These are phyloP conservation scores for Xylariaceae sp. DNA, from an alignment of 2,329 filamentous ascomycete genomes.

Conservation along the genomic window DNA sequence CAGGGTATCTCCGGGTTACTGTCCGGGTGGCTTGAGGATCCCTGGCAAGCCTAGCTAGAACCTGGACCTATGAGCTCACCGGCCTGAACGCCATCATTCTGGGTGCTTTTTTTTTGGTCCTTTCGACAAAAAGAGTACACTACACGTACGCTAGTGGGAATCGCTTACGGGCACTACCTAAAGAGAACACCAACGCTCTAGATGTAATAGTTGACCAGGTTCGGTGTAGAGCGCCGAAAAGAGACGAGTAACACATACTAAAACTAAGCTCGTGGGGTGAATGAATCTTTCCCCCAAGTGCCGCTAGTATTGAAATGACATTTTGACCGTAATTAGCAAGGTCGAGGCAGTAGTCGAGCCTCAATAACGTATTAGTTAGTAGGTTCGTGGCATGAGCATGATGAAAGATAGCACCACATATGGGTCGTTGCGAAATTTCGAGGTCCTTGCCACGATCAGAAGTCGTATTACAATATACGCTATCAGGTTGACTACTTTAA, in stretches of 20 bases:
- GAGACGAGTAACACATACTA: no score
- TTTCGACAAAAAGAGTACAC: not conserved
- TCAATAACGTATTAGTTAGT: no score
- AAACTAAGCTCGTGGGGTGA: slow-evolving; percentile 15
- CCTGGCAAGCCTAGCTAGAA: slow-evolving; percentile 15
- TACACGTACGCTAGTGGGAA: slow-evolving; percentile 9
- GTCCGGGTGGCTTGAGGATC: slow-evolving; percentile 20
- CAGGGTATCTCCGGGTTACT: slow-evolving; percentile 15
- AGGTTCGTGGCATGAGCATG: slow-evolving; percentile 1
- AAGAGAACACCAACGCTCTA: no score
- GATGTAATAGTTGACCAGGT: no score
- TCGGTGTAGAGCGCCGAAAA: no score
- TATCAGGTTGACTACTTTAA: no score
- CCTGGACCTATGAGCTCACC: slow-evolving; percentile 8
- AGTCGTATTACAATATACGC: no score
- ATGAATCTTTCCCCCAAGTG: not conserved
- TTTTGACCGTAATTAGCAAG: not conserved
- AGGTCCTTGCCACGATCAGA: no score
- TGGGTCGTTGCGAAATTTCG: no score
- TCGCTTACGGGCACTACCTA: not conserved
- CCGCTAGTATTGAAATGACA: slow-evolving; percentile 3
- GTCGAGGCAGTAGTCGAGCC: no score
- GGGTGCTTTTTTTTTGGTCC: not conserved
- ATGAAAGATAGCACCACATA: slow-evolving; percentile 9
- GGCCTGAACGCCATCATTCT: slow-evolving; percentile 7